phyloP scores from a whole-genome alignment of 2,329 filamentous ascomycete genomes.

The Chalara sp. region DNA sequence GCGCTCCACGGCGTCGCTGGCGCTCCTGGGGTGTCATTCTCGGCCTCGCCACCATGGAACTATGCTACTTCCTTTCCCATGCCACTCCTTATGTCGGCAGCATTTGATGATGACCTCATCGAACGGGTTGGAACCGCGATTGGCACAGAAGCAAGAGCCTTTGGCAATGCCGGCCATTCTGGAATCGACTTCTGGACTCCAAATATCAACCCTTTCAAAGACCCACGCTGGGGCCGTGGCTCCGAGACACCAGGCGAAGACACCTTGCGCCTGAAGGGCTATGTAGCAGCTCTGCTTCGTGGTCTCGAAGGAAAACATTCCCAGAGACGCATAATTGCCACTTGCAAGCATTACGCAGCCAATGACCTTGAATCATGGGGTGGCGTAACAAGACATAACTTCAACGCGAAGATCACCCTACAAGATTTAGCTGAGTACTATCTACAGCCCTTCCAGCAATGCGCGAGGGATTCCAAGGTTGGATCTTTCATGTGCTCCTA shows the following conservation, averaged over 20 bases:
- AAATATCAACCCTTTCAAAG: slow-evolving; percentile 59
- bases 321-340: slow-evolving; percentile 42
- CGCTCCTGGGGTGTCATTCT: slow-evolving; percentile 48
- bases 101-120: slow-evolving; percentile 58
- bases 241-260: slow-evolving; percentile 56
- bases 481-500: slow-evolving; percentile 57
- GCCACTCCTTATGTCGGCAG: slow-evolving; percentile 54
- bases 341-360: slow-evolving; percentile 53
- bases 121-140: slow-evolving; percentile 47
- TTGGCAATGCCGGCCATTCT: slow-evolving; percentile 51
- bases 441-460: slow-evolving; percentile 57
- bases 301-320: slow-evolving; percentile 43
- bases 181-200: slow-evolving; percentile 58
- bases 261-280: slow-evolving; percentile 40
- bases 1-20: slow-evolving; percentile 55
- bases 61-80: slow-evolving; percentile 60
- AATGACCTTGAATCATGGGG: slow-evolving; percentile 46
- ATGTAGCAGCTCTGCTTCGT: slow-evolving; percentile 45
- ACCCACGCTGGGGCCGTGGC: slow-evolving; percentile 57
- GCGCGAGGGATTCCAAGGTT: slow-evolving; percentile 49
- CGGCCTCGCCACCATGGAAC: slow-evolving; percentile 40
- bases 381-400: slow-evolving; percentile 39
- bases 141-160: slow-evolving; percentile 56
- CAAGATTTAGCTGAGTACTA: slow-evolving; percentile 66
- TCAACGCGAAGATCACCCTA: slow-evolving; percentile 47